Conservation (phyloP, 2,329 filamentous ascomycete species). For the Curvularia sp. region DNA sequence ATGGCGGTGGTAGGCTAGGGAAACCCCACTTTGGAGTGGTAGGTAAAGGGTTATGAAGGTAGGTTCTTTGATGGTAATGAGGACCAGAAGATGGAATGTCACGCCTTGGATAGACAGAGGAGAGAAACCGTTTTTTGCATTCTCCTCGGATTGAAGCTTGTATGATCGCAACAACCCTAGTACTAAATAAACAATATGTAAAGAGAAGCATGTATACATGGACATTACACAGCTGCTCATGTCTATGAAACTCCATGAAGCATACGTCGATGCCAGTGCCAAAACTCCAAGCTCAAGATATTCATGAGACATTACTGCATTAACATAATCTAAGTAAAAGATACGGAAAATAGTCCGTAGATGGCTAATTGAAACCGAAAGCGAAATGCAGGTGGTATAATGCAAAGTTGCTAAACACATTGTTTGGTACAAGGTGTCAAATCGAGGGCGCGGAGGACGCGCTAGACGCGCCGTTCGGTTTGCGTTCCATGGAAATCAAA, state of each 20-base stretch:
- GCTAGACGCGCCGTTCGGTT: neutral
- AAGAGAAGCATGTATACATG: neutral
- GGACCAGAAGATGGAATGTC: neutral
- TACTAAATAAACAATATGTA: neutral
- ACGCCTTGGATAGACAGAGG: neutral
- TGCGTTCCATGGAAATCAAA: neutral
- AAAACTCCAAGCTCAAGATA: no score
- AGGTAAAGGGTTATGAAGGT: no score
- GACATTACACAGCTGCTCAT: neutral
- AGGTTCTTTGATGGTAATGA: neutral
- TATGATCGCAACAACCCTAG: neutral
- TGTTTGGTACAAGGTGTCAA: neutral
- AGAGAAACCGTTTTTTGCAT: neutral
- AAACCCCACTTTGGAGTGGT: neutral
- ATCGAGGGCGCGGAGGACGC: neutral
- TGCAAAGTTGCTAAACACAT: neutral
- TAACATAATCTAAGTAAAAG: conserved; percentile 1
- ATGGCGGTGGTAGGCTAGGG: no score
- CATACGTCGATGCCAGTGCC: neutral
- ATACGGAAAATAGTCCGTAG: neutral
- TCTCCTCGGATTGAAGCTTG: neutral
- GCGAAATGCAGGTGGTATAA: neutral
- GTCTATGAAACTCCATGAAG: neutral
- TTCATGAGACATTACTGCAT: conserved; percentile 16
- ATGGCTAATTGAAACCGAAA: neutral